A percentile compares a stretch with the other conserved stretches of the same genome.
phyloP scores from a whole-genome alignment of 1,284 basidiomycete genomes.

The Ustilago bromivora region DNA sequence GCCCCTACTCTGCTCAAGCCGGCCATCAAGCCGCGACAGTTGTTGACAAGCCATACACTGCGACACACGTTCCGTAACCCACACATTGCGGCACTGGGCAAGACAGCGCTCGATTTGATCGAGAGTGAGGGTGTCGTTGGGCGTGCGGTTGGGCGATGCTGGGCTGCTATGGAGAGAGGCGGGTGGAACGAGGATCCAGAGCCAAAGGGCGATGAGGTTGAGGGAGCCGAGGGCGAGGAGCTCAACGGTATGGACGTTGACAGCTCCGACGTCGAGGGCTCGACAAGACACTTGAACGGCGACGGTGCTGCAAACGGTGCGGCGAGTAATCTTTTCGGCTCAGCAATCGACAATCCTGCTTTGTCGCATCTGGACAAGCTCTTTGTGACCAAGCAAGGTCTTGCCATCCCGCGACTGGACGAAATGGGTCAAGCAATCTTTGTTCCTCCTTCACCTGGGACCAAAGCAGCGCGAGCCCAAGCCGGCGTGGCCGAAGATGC shows the following conservation, averaged over 20 bases:
- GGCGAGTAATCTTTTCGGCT: constrained; percentile 33
- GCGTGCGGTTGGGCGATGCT: constrained; percentile 63
- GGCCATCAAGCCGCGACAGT: constrained; percentile 57
- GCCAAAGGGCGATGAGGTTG: constrained; percentile 29
- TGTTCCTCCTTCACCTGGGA: constrained; percentile 30
- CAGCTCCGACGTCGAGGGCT: constrained; percentile 20
- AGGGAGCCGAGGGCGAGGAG: constrained; percentile 9
- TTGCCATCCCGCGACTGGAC: constrained; percentile 53
- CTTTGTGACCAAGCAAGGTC: constrained; percentile 64
- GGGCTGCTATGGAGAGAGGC: constrained; percentile 63
- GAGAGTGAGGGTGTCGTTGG: constrained; percentile 66
- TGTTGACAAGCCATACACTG: constrained; percentile 65
- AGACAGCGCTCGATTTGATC: constrained; percentile 67
- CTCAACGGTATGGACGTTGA: constrained; percentile 46
- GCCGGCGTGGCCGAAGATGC: constrained; percentile 25
- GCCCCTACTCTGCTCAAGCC: constrained; percentile 67
- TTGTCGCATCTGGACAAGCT: constrained; percentile 63
- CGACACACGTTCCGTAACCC: constrained; percentile 68
- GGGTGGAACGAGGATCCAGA: constrained; percentile 52
- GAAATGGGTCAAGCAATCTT: constrained; percentile 52
- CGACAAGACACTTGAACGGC: constrained; percentile 12
- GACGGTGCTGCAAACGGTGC: constrained; percentile 9
- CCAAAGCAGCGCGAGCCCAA: constrained; percentile 19
- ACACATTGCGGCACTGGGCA: constrained; percentile 65
- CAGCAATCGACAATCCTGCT: constrained; percentile 53